Percentiles rank a stretch among this genome's conserved stretches.
Evolutionary conservation across 495 filamentous ascomycete species (phyloP).

Genomic region (Penicillium angulare): DNA sequence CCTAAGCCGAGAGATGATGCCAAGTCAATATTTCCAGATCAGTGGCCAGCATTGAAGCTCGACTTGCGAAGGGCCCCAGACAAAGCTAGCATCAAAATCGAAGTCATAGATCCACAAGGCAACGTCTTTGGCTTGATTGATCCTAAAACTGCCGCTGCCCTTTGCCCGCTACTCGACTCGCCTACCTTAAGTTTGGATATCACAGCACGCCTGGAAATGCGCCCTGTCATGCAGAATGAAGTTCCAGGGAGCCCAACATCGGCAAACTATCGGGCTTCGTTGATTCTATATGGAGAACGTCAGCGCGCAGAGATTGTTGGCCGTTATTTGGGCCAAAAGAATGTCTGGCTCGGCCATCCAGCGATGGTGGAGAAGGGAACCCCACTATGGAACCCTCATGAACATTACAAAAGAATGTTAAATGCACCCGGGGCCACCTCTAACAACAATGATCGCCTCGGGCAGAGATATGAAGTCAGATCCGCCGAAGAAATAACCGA

Average conservation of each 20-base stretch:
- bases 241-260: constrained; percentile 53
- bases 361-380: constrained; percentile 61
- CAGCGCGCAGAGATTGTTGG: constrained; percentile 63
- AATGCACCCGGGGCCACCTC: constrained; percentile 20
- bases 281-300: constrained; percentile 79
- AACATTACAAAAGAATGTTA: constrained; percentile 42
- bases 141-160: constrained; percentile 59
- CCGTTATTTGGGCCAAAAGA: constrained; percentile 58
- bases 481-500: constrained; percentile 80
- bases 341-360: constrained; percentile 64
- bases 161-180: constrained; percentile 70
- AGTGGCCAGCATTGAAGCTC: constrained; percentile 75
- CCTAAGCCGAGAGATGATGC: constrained; percentile 59
- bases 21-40: constrained; percentile 35
- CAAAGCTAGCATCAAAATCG: constrained; percentile 57
- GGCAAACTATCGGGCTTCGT: constrained; percentile 52
- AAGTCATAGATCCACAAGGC: constrained; percentile 66
- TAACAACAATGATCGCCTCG: constrained; percentile 16
- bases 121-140: constrained; percentile 75
- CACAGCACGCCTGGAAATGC: constrained; percentile 61
- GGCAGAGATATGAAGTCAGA: constrained; percentile 51
- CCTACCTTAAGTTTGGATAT: constrained; percentile 59
- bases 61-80: constrained; percentile 55
- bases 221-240: constrained; percentile 57
- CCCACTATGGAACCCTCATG: constrained; percentile 67